Base-by-base conservation (phyloP, 1,284 basidiomycete genomes). In the Cryptococcus hybrid region DNA sequence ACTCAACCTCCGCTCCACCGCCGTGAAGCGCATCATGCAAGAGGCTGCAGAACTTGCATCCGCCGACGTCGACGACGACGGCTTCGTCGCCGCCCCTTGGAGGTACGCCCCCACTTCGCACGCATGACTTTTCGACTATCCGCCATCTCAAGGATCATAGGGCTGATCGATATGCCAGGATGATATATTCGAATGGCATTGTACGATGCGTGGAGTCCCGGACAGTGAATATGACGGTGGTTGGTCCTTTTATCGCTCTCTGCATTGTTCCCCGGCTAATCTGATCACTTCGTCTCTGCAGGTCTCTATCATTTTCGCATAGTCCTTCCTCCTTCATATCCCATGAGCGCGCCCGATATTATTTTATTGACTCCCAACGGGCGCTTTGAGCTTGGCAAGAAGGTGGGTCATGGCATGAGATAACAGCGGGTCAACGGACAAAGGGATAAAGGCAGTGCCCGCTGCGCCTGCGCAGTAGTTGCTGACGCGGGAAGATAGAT, bases 301-400 rank as follows among this genome's bases (percentile, higher is more conserved):
- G 81, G 81, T 0, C 68, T 81, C 12, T 98, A 97, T 78, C 93
- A 97, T 78, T 88, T 95, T 69, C 86, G 93, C 54, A 91, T 98
- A 70, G 76, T 92, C 18, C 81, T 98, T 6, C 94, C 94, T 3
- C 85, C 92, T 50, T 90, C 92, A 79, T 97, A 96, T 71, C 94
- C 94, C 37, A 95, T 97, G 79, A 85, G 90, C 58, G 92, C 94
- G 13, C 94, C 94, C 12, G 89, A 92, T 51, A 86, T 98, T 69
- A 88, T 95, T 84, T 85, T 97, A 79, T 84, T 98, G 52, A 98
- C 94, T 6, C 94, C 94, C 3, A 96, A 91, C 69, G 94, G 94
- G 13, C 85, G 94, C 44, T 98, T 96, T 74, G 93, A 97, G 78
- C 82, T 93, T 49, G 92, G 94, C 74, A 93, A 92, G 61, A 96